A percentile compares a stretch with the other conserved stretches of the same genome.
Evolutionary conservation across 331 rosid genomes (phyloP).

Genomic region (Cucumis variabilis): DNA sequence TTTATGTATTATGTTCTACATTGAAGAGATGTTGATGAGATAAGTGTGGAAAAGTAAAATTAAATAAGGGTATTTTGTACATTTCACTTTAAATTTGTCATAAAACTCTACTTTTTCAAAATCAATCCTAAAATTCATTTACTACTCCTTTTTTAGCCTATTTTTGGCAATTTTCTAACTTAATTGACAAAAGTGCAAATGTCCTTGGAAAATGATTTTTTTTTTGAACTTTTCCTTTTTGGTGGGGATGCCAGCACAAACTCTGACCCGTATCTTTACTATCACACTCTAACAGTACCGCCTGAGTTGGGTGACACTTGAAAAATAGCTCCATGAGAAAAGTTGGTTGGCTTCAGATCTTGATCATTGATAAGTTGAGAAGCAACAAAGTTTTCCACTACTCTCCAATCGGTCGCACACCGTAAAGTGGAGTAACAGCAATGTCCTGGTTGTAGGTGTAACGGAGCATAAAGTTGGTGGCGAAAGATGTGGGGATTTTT

Average conservation of each 20-base stretch:
- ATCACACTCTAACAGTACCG: constrained; percentile 15
- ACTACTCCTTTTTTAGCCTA: too few relatives aligned
- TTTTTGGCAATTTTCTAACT: too few relatives aligned
- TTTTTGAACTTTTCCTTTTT: constrained; percentile 16
- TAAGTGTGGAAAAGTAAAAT: too few relatives aligned
- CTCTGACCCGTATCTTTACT: constrained; percentile 51
- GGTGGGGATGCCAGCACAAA: constrained; percentile 65
- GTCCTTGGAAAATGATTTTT: background rate
- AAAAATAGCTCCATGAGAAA: background rate
- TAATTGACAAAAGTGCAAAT: too few relatives aligned
- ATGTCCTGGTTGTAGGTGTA: constrained; percentile 44
- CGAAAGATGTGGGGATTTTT: constrained; percentile 50
- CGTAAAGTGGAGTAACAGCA: constrained; percentile 4
- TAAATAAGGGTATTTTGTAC: too few relatives aligned
- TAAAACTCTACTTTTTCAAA: too few relatives aligned
- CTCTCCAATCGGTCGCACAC: constrained; percentile 73
- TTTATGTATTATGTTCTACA: too few relatives aligned
- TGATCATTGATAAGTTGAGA: constrained; percentile 71
- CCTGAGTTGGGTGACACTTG: constrained; percentile 30
- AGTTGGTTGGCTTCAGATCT: constrained; percentile 47
- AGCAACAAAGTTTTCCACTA: constrained; percentile 80
- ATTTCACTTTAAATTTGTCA: too few relatives aligned
- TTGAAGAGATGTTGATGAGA: too few relatives aligned
- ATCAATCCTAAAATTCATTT: too few relatives aligned
- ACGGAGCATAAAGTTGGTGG: constrained; percentile 39